These are phyloP conservation scores for Aspergillus aculeatus DNA, from an alignment of 2,329 filamentous ascomycete species.

Conservation along the genomic window DNA sequence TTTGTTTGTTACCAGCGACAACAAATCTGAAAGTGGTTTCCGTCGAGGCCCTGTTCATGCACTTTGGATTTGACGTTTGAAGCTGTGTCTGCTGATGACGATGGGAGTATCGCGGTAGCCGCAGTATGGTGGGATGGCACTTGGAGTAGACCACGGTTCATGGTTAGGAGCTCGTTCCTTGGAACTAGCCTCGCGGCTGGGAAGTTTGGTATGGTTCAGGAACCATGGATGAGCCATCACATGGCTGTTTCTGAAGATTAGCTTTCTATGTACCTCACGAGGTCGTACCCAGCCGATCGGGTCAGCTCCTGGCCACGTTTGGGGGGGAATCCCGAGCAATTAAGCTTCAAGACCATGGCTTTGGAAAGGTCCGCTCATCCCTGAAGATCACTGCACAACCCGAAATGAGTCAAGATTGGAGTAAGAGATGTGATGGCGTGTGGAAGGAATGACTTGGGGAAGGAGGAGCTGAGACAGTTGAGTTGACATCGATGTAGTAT, in stretches of 20 bases:
- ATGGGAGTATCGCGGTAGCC: neutral
- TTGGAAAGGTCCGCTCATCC: neutral
- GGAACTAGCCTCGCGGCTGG: neutral
- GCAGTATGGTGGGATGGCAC: neutral
- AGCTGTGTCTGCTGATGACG: no score
- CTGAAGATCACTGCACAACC: neutral
- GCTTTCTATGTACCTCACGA: neutral
- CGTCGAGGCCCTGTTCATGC: no score
- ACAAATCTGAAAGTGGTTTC: no score
- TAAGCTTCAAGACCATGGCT: neutral
- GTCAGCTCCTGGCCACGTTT: neutral
- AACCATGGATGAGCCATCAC: neutral
- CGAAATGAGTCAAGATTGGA: neutral
- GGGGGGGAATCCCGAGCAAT: neutral
- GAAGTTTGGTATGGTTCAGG: neutral
- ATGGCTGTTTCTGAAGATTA: neutral
- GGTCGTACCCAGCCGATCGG: neutral
- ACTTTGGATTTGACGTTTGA: no score
- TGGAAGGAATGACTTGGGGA: neutral
- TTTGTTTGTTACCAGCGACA: neutral
- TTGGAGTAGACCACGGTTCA: neutral
- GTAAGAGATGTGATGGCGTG: neutral
- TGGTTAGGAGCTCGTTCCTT: neutral
- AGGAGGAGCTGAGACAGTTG: no score
- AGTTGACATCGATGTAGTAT: neutral